Conservation (phyloP, 1,139 yeast species). For the Meyerozyma sp. region DNA sequence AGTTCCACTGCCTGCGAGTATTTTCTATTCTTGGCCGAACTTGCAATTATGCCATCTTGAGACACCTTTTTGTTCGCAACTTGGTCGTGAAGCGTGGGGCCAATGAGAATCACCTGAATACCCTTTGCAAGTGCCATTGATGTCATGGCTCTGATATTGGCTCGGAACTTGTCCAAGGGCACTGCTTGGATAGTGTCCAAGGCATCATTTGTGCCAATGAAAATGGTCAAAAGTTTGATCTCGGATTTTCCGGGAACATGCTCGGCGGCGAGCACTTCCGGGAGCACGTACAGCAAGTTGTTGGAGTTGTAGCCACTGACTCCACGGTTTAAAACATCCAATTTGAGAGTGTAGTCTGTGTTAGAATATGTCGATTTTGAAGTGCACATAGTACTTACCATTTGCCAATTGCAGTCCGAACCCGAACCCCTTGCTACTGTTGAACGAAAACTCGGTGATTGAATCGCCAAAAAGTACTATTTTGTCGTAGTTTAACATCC, state of each 20-base stretch:
- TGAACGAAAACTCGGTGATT: slow-evolving; percentile 51
- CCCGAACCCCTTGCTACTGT: slow-evolving; percentile 32
- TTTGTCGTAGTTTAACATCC: slow-evolving; percentile 28
- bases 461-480: slow-evolving; percentile 67
- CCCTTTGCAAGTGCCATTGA: slow-evolving; percentile 28
- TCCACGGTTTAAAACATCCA: slow-evolving; percentile 58
- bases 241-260: slow-evolving; percentile 13
- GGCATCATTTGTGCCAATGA: slow-evolving; percentile 79
- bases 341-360: slow-evolving; percentile 36
- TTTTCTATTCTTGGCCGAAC: slow-evolving; percentile 19
- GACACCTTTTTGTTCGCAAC: slow-evolving; percentile 3
- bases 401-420: slow-evolving; percentile 49
- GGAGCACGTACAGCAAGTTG: slow-evolving; percentile 44
- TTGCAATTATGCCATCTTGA: not conserved
- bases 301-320: slow-evolving; percentile 57
- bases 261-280: slow-evolving; percentile 42
- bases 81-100: slow-evolving; percentile 58
- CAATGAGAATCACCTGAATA: slow-evolving; percentile 50
- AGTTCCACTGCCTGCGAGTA: slow-evolving; percentile 48
- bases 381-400: slow-evolving; percentile 5
- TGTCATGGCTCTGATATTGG: slow-evolving; percentile 43
- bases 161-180: slow-evolving; percentile 39
- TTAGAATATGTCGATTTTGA: not conserved
- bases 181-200: slow-evolving; percentile 49
- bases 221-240: slow-evolving; percentile 45